These are phyloP conservation scores for Cordyceps militaris DNA, from an alignment of 2,329 filamentous ascomycete species.

Conservation along the genomic window DNA sequence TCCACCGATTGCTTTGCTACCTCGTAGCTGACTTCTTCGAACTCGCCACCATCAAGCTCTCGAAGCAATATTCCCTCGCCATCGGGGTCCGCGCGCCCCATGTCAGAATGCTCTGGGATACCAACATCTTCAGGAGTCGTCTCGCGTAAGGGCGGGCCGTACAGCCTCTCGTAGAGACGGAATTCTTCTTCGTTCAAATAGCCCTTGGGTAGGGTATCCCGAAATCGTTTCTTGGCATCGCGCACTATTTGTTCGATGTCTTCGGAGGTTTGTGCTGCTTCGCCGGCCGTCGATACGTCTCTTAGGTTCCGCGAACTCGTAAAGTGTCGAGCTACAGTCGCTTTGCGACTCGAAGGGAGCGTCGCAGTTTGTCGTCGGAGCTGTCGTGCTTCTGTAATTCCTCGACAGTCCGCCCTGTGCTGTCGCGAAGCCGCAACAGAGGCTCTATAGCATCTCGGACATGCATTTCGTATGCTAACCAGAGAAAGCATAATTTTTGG, in stretches of 20 bases:
- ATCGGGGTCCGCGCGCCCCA: constrained; percentile 21
- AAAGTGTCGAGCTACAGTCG: constrained; percentile 22
- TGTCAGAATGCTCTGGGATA: constrained; percentile 35
- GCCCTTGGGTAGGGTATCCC: constrained; percentile 66
- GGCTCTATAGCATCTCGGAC: constrained; percentile 9
- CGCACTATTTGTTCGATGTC: constrained; percentile 59
- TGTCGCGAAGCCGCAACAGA: background rate
- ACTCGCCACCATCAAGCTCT: constrained; percentile 46
- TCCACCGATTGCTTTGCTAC: constrained; percentile 11
- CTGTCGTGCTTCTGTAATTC: background rate
- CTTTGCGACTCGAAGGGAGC: background rate
- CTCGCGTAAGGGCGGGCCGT: constrained; percentile 64
- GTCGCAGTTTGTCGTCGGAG: background rate
- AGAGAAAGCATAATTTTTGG: constrained; percentile 8
- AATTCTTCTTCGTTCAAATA: constrained; percentile 66
- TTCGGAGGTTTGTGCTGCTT: constrained; percentile 11
- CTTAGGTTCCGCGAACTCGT: constrained; percentile 22
- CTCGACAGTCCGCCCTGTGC: background rate
- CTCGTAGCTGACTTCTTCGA: constrained; percentile 56
- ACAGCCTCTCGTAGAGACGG: constrained; percentile 69
- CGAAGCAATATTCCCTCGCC: constrained; percentile 43
- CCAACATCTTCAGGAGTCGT: constrained; percentile 54
- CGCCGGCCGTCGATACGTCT: constrained; percentile 16
- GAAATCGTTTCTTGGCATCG: constrained; percentile 65
- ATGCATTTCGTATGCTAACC: constrained; percentile 2